Percentiles rank a stretch among this genome's conserved stretches.
Conservation (phyloP, 352 stramenopile species). For the Phytophthora brassicae region DNA sequence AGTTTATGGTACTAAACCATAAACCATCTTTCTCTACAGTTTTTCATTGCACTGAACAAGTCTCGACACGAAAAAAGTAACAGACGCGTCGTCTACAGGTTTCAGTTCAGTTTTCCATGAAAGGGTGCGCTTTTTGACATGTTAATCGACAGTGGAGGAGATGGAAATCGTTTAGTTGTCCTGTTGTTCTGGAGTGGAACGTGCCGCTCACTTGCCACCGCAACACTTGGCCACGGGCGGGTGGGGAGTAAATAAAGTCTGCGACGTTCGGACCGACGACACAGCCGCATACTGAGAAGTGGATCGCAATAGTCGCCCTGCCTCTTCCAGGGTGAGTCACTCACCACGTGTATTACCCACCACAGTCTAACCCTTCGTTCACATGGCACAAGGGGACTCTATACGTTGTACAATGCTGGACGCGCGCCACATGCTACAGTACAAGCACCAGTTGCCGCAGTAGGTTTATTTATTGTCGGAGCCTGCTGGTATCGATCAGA, state of each 20-base stretch:
- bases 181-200: too few relatives aligned
- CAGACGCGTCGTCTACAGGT: constrained; percentile 5
- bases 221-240: constrained; percentile 24
- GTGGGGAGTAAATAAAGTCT: constrained; percentile 10
- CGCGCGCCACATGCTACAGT: too few relatives aligned
- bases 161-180: too few relatives aligned
- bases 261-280: constrained; percentile 15
- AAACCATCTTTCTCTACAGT: too few relatives aligned
- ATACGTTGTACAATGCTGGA: constrained; percentile 7
- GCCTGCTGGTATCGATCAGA: constrained; percentile 17
- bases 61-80: neutral
- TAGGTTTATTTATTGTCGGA: too few relatives aligned
- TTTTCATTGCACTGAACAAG: neutral
- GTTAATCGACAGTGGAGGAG: too few relatives aligned
- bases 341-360: too few relatives aligned
- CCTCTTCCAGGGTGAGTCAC: constrained; percentile 14
- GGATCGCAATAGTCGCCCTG: constrained; percentile 18
- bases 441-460: too few relatives aligned
- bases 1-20: too few relatives aligned
- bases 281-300: constrained; percentile 21
- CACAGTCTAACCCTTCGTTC: constrained; percentile 8
- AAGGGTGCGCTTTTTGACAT: constrained; percentile 14
- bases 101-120: constrained; percentile 3
- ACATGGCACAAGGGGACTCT: constrained; percentile 19
- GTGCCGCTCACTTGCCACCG: too few relatives aligned